A percentile compares a stretch with the other conserved stretches of the same genome.
These are phyloP conservation scores for Eimeria maxima DNA, from an alignment of 169 alveolate species.

Conservation along the genomic window DNA sequence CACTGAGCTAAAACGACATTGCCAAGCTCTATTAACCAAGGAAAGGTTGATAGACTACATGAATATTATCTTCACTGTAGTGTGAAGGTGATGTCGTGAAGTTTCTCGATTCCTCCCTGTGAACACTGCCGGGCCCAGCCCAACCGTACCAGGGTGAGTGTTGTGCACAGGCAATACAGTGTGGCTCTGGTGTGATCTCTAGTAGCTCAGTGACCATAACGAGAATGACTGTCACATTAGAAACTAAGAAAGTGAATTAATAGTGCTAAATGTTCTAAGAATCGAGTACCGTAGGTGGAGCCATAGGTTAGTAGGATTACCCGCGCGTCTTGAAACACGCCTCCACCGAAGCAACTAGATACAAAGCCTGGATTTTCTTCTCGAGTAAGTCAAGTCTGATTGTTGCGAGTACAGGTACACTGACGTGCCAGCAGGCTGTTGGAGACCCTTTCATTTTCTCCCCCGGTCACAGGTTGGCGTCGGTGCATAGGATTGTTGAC, in stretches of 20 bases:
- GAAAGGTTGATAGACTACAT: background rate
- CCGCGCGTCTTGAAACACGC: background rate
- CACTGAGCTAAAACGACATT: background rate
- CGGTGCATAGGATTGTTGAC: background rate
- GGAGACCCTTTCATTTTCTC: background rate
- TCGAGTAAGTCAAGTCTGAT: background rate
- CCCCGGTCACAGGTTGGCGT: background rate
- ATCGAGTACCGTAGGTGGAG: too few species aligned
- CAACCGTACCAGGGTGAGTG: background rate
- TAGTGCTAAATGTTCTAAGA: too few species aligned
- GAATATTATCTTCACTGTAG: background rate
- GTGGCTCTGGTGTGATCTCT: too few species aligned
- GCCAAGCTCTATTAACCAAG: too few species aligned
- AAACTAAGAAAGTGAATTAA: too few species aligned
- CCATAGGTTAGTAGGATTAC: too few species aligned
- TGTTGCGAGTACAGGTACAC: background rate
- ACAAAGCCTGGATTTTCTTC: background rate
- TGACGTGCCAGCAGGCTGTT: background rate
- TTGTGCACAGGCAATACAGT: too few species aligned
- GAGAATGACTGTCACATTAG: too few species aligned
- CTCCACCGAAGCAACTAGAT: background rate
- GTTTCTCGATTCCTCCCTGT: background rate
- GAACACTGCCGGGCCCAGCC: conserved; percentile 57
- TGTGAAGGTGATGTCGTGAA: background rate
- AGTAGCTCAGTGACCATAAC: too few species aligned